Evolutionary conservation across 257 asterid species (phyloP).

Genomic region (Solanum sparsipilum): DNA sequence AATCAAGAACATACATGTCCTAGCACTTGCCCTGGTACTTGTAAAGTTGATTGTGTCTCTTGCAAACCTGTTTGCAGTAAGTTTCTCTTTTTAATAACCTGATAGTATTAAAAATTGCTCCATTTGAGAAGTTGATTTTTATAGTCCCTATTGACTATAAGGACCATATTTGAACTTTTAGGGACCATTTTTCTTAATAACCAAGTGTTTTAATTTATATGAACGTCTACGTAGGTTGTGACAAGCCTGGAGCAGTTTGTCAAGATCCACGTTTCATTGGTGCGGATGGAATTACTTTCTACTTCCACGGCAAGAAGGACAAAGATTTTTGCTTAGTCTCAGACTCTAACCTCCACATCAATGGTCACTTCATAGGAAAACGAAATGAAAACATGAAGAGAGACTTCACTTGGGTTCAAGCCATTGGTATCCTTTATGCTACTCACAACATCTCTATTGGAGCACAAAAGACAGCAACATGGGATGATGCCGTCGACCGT

Average conservation of each 20-base stretch:
- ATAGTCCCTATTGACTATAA: not conserved
- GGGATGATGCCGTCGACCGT: conserved; percentile 38
- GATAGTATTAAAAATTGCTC: not conserved
- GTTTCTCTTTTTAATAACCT: not conserved
- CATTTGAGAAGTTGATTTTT: not conserved
- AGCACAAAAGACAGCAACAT: conserved; percentile 35
- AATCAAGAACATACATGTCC: conserved; percentile 36
- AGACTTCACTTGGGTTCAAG: conserved; percentile 67
- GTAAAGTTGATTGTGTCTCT: conserved; percentile 41
- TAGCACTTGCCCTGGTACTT: conserved; percentile 23
- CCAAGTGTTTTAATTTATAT: not conserved
- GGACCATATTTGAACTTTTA: not conserved
- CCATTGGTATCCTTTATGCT: conserved; percentile 36
- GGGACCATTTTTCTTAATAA: not conserved
- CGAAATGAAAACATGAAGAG: conserved; percentile 26
- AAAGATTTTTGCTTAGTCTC: conserved; percentile 46
- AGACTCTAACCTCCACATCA: conserved; percentile 43
- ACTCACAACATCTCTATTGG: conserved; percentile 26
- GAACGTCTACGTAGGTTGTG: conserved; percentile 25
- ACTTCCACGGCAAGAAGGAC: conserved; percentile 56
- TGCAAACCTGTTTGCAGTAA: conserved; percentile 62
- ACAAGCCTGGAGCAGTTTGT: conserved; percentile 60
- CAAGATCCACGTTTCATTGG: conserved; percentile 70
- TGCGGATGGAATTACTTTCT: conserved; percentile 62
- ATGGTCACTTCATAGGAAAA: conserved; percentile 55